These are phyloP conservation scores for Bathelium albidoporum DNA, from an alignment of 495 filamentous ascomycete genomes.

Conservation along the genomic window DNA sequence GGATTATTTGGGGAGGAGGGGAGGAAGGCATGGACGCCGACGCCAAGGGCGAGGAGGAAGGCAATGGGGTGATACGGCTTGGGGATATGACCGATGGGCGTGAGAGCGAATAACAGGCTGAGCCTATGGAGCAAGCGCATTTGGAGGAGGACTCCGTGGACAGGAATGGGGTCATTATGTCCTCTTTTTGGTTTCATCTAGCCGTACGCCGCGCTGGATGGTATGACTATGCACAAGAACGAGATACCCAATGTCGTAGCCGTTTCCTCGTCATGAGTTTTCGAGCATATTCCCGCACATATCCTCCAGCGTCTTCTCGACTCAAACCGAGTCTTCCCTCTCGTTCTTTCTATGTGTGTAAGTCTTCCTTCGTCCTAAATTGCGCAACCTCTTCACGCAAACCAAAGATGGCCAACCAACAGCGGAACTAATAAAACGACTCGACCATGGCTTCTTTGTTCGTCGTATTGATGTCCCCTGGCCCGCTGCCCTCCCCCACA, in stretches of 20 bases:
- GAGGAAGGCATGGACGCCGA: constrained; percentile 44
- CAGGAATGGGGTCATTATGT: not conserved
- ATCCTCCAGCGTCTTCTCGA: too few species aligned
- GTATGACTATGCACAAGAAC: not conserved
- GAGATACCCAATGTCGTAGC: not conserved
- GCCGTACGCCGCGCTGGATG: not conserved
- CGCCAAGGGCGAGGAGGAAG: constrained; percentile 34
- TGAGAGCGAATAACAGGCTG: too few species aligned
- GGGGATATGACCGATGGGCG: too few species aligned
- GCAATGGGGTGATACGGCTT: not conserved
- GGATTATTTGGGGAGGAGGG: constrained; percentile 34
- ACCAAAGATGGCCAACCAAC: not conserved
- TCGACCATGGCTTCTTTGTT: constrained; percentile 98
- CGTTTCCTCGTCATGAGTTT: not conserved
- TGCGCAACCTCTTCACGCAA: not conserved
- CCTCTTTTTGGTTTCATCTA: not conserved
- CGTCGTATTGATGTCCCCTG: constrained; percentile 59
- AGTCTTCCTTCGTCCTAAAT: not conserved
- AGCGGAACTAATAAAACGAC: constrained; percentile 68
- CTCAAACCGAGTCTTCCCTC: too few species aligned
- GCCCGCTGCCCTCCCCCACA: constrained; percentile 76
- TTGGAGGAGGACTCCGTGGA: not conserved
- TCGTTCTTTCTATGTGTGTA: too few species aligned
- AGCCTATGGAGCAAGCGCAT: not conserved
- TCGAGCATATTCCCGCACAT: too few species aligned